A percentile compares a stretch with the other conserved stretches of the same genome.
These are phyloP conservation scores for Calocera cornea DNA, from an alignment of 768 basidiomycete genomes.

Conservation along the genomic window DNA sequence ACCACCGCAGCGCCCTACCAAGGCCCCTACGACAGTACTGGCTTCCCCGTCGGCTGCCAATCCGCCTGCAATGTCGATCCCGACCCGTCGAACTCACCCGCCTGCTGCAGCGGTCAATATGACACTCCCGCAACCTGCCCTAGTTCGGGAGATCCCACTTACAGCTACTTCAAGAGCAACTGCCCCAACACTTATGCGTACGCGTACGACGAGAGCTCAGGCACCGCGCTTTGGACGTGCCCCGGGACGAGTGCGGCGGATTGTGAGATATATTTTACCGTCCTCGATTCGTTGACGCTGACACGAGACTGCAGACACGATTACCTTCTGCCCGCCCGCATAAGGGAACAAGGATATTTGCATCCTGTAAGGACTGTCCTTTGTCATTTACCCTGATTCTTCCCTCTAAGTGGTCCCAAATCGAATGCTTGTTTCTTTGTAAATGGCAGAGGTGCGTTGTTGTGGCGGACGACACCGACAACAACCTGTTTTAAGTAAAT, in stretches of 20 bases:
- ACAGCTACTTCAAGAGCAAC: conserved; percentile 13
- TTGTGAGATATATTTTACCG: background rate
- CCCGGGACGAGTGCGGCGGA: background rate
- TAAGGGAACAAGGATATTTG: too few species aligned
- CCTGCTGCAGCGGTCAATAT: conserved; percentile 16
- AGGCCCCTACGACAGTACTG: conserved; percentile 9
- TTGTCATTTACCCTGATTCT: too few species aligned
- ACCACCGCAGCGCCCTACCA: background rate
- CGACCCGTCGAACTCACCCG: conserved; percentile 12
- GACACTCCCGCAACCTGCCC: conserved; percentile 17
- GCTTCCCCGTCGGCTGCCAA: conserved; percentile 17
- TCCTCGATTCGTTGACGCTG: background rate
- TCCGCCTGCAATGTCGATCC: conserved; percentile 16
- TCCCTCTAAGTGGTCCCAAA: too few species aligned
- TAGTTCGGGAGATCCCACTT: conserved; percentile 9
- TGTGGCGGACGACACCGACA: too few species aligned
- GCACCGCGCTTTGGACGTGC: conserved; percentile 10
- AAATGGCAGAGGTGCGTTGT: too few species aligned
- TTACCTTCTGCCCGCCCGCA: conserved; percentile 11
- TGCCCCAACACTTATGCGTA: conserved; percentile 13
- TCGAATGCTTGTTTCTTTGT: too few species aligned
- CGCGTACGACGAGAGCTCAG: conserved; percentile 13
- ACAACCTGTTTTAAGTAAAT: too few species aligned
- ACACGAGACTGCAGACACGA: conserved; percentile 7
- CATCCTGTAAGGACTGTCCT: too few species aligned